Evolutionary conservation across 2,329 filamentous ascomycete species (phyloP), one percentile per base, ranked within the genome.

Genomic region (Paecilomyces formosus): DNA sequence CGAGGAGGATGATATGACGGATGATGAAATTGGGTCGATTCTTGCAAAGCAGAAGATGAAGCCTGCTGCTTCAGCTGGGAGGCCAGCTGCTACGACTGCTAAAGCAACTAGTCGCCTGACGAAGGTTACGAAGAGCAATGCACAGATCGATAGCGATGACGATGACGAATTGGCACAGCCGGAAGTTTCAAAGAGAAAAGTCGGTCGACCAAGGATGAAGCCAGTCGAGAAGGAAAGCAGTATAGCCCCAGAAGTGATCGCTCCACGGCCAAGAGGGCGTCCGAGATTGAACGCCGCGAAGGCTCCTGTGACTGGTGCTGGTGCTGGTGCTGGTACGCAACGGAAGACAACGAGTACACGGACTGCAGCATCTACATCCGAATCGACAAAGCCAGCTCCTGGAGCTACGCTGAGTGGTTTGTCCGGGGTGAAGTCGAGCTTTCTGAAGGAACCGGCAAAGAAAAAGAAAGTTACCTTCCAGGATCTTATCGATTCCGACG

Each of bases 401-500:
- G 66, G 72, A 33, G 63, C 57, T 12, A 58, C 56, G 12, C 55
- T 67, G 11, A 72, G 69, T 0, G 64, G 66, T 31, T 72, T 70
- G 3, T 64, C 66, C 12, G 59, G 57, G 3, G 54, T 60, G 0
- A 66, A 68, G 11, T 69, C 72, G 49, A 73, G 69, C 54, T 57
- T 68, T 39, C 55, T 68, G 28, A 68, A 66, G 24, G 70, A 70
- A 7, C 67, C 69, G 9, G 67, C 69, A 1, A 70, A 73, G 55
- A 74, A 72, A 64, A 79, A 78, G 66, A 79, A 73, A 50, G 79
- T 81, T 24, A 79, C 77, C 2, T 80, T 80, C 61, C 69, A 77
- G 57, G 75, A 79, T 57, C n/a, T 45, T 21, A 60, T 70, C 26
- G 61, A 69, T 1, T 67, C 70, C 2, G 74, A 74, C 4, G 74